These are phyloP conservation scores for Pythium dissimile DNA, from an alignment of 352 stramenopile genomes.

Conservation along the genomic window DNA sequence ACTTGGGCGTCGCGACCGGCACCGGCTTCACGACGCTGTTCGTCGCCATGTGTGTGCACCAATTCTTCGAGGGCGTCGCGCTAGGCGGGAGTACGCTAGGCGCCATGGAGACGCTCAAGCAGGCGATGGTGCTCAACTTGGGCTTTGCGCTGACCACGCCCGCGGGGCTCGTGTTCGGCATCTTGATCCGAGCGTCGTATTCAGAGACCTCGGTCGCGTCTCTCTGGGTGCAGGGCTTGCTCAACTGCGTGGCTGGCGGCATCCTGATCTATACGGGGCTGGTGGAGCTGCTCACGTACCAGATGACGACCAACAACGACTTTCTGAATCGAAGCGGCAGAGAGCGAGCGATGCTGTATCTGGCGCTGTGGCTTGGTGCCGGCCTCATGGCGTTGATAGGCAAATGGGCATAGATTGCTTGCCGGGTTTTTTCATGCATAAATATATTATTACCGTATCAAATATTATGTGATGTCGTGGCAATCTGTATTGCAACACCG, in stretches of 20 bases:
- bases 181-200: constrained; percentile 50
- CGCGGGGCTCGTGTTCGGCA: constrained; percentile 51
- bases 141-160: constrained; percentile 56
- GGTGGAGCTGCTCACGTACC: constrained; percentile 64
- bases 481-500: no score
- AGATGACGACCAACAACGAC: constrained; percentile 61
- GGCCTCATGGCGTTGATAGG: constrained; percentile 61
- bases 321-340: constrained; percentile 36
- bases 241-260: constrained; percentile 61
- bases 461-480: no score
- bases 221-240: constrained; percentile 55
- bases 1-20: constrained; percentile 47
- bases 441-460: no score
- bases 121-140: constrained; percentile 43
- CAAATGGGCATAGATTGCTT: constrained; percentile 53
- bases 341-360: constrained; percentile 42
- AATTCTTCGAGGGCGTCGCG: constrained; percentile 74
- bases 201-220: constrained; percentile 39
- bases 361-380: constrained; percentile 49
- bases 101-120: constrained; percentile 34
- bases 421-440: no score
- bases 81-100: constrained; percentile 42
- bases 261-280: constrained; percentile 72
- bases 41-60: constrained; percentile 64
- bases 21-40: constrained; percentile 59